These are phyloP conservation scores for Arachis stenosperma DNA, from an alignment of 306 rosid genomes.

Conservation along the genomic window DNA sequence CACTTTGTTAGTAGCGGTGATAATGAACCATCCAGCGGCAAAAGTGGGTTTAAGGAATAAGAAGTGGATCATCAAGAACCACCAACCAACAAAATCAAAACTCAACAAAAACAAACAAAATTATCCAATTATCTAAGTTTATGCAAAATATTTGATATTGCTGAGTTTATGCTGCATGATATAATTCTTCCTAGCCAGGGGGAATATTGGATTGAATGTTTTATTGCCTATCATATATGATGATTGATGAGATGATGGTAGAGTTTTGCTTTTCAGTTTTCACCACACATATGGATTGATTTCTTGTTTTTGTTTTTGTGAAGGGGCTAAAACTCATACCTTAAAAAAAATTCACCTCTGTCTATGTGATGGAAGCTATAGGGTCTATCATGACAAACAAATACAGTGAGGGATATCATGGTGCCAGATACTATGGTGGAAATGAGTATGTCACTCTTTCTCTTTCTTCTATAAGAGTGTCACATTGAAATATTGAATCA, in stretches of 20 bases:
- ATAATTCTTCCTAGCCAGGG: not conserved
- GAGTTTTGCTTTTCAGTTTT: not conserved
- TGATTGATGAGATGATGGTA: not conserved
- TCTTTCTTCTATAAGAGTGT: no score
- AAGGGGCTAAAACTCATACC: conserved; percentile 96
- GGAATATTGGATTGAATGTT: not conserved
- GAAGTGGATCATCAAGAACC: not conserved
- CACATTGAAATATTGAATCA: no score
- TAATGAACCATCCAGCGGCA: no score
- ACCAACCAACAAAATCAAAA: not conserved
- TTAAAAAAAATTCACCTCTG: conserved; percentile 95
- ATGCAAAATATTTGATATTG: not conserved
- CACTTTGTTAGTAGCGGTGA: no score
- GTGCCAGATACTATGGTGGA: no score
- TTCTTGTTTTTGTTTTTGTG: not conserved
- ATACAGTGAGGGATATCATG: no score
- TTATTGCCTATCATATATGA: conserved; percentile 7
- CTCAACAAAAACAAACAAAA: conserved; percentile 34
- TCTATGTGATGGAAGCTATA: conserved; percentile 98
- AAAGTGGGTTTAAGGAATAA: no score
- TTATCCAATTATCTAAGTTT: conserved; percentile 13
- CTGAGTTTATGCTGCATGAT: conserved; percentile 6
- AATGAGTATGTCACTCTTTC: no score
- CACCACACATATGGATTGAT: no score
- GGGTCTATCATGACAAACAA: conserved; percentile 55